These are phyloP conservation scores for Pyrus hybrid DNA, from an alignment of 331 rosid species.

Conservation along the genomic window DNA sequence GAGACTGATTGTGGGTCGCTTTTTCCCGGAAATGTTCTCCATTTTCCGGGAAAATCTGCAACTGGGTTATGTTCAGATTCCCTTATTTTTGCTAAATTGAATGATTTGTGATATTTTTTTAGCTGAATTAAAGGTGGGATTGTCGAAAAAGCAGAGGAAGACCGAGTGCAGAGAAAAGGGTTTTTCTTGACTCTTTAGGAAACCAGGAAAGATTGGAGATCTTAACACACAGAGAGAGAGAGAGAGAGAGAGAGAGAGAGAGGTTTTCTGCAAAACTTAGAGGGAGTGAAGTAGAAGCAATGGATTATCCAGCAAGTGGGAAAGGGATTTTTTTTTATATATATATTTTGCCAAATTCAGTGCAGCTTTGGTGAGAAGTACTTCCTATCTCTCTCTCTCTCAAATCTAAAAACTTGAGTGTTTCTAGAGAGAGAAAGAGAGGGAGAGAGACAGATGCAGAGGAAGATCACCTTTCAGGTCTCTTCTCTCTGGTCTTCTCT, in stretches of 20 bases:
- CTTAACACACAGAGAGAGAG: neutral
- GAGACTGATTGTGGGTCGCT: conserved; percentile 29
- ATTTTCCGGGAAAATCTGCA: conserved; percentile 9
- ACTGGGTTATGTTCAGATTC: neutral
- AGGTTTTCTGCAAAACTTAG: neutral
- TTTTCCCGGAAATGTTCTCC: conserved; percentile 29
- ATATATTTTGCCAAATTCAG: neutral
- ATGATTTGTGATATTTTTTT: neutral
- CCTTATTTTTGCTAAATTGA: neutral
- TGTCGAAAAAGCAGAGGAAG: neutral
- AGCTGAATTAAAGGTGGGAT: neutral
- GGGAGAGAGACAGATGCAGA: neutral
- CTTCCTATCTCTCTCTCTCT: neutral
- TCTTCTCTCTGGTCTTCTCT: conserved; percentile 37
- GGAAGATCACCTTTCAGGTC: conserved; percentile 16
- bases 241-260: neutral
- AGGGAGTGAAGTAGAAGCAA: conserved; percentile 18
- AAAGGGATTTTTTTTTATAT: neutral
- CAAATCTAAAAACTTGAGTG: neutral
- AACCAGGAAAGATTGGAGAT: conserved; percentile 9
- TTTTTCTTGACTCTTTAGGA: neutral
- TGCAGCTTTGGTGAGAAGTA: neutral
- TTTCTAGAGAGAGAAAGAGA: conserved; percentile 1
- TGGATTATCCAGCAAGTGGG: neutral
- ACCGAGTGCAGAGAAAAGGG: neutral